phyloP scores from a whole-genome alignment of 2,329 filamentous ascomycete species.

The Phialophora macrospora region DNA sequence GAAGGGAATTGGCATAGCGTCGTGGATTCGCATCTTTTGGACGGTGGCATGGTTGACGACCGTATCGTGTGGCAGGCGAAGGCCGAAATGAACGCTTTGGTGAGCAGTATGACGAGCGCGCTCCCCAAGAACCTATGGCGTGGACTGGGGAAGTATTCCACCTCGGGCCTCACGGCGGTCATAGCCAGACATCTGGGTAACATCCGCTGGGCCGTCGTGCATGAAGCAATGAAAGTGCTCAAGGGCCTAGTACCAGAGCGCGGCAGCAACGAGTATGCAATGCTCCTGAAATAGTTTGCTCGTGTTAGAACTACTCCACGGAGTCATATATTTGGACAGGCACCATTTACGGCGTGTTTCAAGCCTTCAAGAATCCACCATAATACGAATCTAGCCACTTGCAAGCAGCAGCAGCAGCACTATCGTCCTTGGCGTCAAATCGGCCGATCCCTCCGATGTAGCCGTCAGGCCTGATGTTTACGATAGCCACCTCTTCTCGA shows the following conservation, averaged over 20 bases:
- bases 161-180: not conserved
- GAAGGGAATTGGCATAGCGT: no score
- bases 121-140: not conserved
- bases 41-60: slow-evolving; percentile 10
- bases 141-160: not conserved
- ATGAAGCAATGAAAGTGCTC: not conserved
- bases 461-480: not conserved
- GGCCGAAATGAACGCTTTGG: slow-evolving; percentile 44
- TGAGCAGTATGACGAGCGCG: slow-evolving; percentile 45
- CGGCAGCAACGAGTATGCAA: not conserved
- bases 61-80: slow-evolving; percentile 43
- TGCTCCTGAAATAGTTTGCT: not conserved
- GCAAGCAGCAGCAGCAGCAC: not conserved
- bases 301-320: not conserved
- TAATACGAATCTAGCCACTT: not conserved
- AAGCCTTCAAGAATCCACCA: not conserved
- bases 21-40: no score
- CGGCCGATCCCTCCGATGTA: not conserved
- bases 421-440: not conserved
- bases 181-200: not conserved
- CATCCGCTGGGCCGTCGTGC: slow-evolving; percentile 6
- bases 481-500: not conserved
- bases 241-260: not conserved
- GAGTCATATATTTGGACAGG: no score
- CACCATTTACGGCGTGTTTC: not conserved